Evolutionary conservation across 176 grass and related monocot species (phyloP).

Genomic region (Stipa capillata): DNA sequence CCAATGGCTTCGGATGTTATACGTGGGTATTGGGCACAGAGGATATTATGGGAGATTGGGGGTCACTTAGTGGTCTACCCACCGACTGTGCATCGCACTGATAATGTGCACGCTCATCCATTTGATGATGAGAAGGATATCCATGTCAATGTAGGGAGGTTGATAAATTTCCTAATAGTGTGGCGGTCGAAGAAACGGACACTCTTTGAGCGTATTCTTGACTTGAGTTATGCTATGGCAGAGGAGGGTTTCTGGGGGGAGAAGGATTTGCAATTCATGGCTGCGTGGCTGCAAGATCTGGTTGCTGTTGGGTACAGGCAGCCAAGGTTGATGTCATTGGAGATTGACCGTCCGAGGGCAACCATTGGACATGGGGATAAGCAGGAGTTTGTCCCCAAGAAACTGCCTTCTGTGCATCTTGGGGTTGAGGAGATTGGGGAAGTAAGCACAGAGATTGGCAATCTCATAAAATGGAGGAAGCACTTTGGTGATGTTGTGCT

Average conservation of each 20-base stretch:
- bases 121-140: conserved; percentile 86
- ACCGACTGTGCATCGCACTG: conserved; percentile 57
- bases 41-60: conserved; percentile 92
- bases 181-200: conserved; percentile 70
- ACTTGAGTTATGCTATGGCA: conserved; percentile 75
- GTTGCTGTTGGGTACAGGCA: conserved; percentile 66
- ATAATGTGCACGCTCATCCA: conserved; percentile 50
- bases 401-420: conserved; percentile 66
- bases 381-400: conserved; percentile 66
- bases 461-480: conserved; percentile 95
- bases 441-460: conserved; percentile 75
- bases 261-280: conserved; percentile 66
- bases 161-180: conserved; percentile 72
- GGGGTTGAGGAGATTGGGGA: conserved; percentile 75
- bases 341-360: conserved; percentile 57
- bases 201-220: conserved; percentile 75
- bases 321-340: conserved; percentile 77
- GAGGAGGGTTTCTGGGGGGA: conserved; percentile 80
- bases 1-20: conserved; percentile 88
- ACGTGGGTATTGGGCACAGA: conserved; percentile 76
- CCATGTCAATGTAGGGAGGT: conserved; percentile 70
- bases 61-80: conserved; percentile 68
- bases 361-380: conserved; percentile 78
- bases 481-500: conserved; percentile 83
- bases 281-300: conserved; percentile 78